These are phyloP conservation scores for Periconia digitata DNA, from an alignment of 2,329 filamentous ascomycete genomes.

Conservation along the genomic window DNA sequence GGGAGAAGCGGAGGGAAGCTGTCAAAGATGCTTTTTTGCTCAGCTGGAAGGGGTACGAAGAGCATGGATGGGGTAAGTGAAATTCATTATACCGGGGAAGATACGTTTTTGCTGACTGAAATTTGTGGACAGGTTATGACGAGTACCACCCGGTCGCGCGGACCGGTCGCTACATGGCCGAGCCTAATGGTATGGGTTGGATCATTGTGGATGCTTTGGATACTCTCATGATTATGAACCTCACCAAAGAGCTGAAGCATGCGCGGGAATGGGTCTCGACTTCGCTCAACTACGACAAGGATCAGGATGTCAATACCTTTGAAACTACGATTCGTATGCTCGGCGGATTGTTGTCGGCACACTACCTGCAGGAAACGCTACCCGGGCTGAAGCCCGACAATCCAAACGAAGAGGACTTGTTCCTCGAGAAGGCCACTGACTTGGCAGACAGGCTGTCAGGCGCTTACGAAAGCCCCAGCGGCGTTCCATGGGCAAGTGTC, in stretches of 20 bases:
- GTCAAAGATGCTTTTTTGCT: slow-evolving; percentile 88
- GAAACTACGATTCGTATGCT: slow-evolving; percentile 98
- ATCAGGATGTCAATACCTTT: slow-evolving; percentile 96
- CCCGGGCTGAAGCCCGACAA: slow-evolving; percentile 77
- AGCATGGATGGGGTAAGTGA: slow-evolving; percentile 86
- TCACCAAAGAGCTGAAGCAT: slow-evolving; percentile 80
- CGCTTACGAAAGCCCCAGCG: slow-evolving; percentile 84
- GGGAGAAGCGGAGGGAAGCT: slow-evolving; percentile 73
- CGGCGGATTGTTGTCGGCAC: slow-evolving; percentile 86
- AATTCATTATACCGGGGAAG: slow-evolving; percentile 11
- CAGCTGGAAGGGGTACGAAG: slow-evolving; percentile 91
- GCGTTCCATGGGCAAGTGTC: slow-evolving; percentile 87
- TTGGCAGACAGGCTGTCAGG: slow-evolving; percentile 83
- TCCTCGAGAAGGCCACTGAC: slow-evolving; percentile 93
- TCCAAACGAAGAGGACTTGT: slow-evolving; percentile 80
- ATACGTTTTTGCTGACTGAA: slow-evolving; percentile 8
- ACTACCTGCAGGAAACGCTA: slow-evolving; percentile 86
- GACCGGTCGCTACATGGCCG: slow-evolving; percentile 78
- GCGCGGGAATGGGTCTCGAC: slow-evolving; percentile 87
- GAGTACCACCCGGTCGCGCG: slow-evolving; percentile 85
- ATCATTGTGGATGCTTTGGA: slow-evolving; percentile 96
- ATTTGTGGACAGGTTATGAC: slow-evolving; percentile 61
- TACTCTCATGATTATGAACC: slow-evolving; percentile 97
- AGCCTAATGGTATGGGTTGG: slow-evolving; percentile 84
- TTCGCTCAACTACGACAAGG: slow-evolving; percentile 80